Percentiles rank a stretch among this genome's conserved stretches.
Evolutionary conservation across 352 stramenopile genomes (phyloP).

Genomic region (Phytophthora palmivora): DNA sequence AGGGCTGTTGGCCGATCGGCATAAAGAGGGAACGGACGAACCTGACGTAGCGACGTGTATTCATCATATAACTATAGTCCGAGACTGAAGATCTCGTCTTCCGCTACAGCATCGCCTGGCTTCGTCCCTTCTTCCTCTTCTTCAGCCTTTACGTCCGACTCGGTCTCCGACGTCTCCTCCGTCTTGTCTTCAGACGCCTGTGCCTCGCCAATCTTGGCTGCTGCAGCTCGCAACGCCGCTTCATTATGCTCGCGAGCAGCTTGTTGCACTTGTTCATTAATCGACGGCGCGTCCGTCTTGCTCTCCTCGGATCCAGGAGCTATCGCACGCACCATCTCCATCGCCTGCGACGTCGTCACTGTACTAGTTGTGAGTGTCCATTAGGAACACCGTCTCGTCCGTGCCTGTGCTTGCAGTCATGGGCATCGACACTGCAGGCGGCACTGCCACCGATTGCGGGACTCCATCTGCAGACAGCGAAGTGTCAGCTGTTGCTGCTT

Average conservation of each 20-base stretch:
- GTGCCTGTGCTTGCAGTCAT: conserved; percentile 4
- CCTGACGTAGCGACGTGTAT: conserved; percentile 4
- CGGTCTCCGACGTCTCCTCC: conserved; percentile 17
- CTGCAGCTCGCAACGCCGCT: conserved; percentile 37
- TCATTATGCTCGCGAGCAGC: conserved; percentile 49
- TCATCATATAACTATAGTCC: conserved; percentile 60
- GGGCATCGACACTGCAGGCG: conserved; percentile 12
- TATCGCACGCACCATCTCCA: conserved; percentile 27
- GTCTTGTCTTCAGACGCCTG: conserved; percentile 11
- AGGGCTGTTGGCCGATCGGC: background rate
- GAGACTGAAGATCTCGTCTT: conserved; percentile 87
- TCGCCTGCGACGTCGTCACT: conserved; percentile 22
- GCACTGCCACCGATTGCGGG: conserved; percentile 15
- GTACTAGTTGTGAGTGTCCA: conserved; percentile 31
- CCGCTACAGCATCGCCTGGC: conserved; percentile 24
- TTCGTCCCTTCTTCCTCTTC: background rate
- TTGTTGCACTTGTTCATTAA: conserved; percentile 52
- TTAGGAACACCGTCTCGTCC: conserved; percentile 40
- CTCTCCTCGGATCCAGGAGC: conserved; percentile 18
- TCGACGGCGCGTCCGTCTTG: conserved; percentile 48
- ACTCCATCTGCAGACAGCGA: conserved; percentile 7
- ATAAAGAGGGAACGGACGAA: background rate
- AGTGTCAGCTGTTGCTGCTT: conserved; percentile 1
- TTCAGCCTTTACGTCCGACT: conserved; percentile 7
- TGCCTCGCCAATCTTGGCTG: conserved; percentile 31